phyloP scores from a whole-genome alignment of 495 filamentous ascomycete genomes.

The Tuber borchii region DNA sequence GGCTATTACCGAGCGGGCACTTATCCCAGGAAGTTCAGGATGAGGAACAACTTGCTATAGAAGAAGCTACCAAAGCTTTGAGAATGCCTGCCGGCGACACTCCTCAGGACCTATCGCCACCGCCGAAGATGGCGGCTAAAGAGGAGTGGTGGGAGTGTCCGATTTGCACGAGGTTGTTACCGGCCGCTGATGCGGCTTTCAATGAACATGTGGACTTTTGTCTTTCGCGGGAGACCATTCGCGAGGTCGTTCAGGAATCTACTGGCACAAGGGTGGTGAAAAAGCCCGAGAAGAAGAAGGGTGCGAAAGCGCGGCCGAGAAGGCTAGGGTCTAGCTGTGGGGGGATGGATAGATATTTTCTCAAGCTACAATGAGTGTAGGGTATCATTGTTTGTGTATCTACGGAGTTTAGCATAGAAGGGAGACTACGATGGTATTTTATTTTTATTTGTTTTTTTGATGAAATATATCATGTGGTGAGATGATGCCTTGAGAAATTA shows the following conservation, averaged over 20 bases:
- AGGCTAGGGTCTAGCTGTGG: background rate
- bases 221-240: conserved; percentile 76
- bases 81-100: conserved; percentile 20
- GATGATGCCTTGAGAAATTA: background rate
- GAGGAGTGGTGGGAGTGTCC: conserved; percentile 75
- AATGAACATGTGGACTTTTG: conserved; percentile 95
- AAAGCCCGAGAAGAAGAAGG: background rate
- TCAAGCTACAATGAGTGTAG: background rate
- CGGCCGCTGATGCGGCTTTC: conserved; percentile 68
- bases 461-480: background rate
- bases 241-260: conserved; percentile 61
- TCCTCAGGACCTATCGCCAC: background rate
- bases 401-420: background rate
- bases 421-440: background rate
- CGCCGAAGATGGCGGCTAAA: conserved; percentile 35
- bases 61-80: background rate
- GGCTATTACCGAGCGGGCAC: conserved; percentile 24
- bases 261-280: background rate
- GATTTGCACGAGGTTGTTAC: conserved; percentile 68
- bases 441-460: background rate
- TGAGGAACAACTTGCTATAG: conserved; percentile 7
- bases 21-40: conserved; percentile 25
- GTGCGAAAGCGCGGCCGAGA: background rate
- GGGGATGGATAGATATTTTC: conserved; percentile 1
- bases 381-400: background rate